These are phyloP conservation scores for Apiospora hydei DNA, from an alignment of 2,329 filamentous ascomycete genomes.

Conservation along the genomic window DNA sequence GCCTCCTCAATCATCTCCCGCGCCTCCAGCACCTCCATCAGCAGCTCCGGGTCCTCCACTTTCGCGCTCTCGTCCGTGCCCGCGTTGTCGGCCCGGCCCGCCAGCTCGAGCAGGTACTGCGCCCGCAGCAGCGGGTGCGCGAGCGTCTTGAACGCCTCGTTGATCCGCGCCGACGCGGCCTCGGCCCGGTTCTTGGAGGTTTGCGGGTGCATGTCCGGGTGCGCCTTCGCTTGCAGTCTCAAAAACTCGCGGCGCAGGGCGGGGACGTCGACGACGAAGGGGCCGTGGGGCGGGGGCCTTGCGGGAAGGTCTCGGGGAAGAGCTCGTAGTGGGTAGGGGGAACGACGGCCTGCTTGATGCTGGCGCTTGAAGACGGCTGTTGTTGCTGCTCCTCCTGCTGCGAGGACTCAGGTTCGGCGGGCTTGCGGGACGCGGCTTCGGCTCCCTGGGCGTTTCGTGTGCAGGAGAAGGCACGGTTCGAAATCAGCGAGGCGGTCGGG, in stretches of 20 bases:
- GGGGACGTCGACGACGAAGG: slow-evolving; percentile 76
- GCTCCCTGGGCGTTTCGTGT: too few relatives aligned
- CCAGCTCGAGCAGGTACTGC: slow-evolving; percentile 79
- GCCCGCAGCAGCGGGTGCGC: slow-evolving; percentile 79
- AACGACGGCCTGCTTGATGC: background rate
- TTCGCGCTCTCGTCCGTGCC: slow-evolving; percentile 79
- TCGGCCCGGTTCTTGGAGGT: slow-evolving; percentile 69
- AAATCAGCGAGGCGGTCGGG: background rate
- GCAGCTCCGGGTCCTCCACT: slow-evolving; percentile 70
- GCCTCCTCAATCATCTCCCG: slow-evolving; percentile 79
- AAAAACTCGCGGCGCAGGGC: slow-evolving; percentile 86
- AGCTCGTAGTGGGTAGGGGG: slow-evolving; percentile 79
- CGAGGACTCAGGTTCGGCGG: background rate
- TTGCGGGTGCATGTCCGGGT: slow-evolving; percentile 73
- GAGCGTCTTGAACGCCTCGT: slow-evolving; percentile 90
- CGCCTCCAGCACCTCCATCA: slow-evolving; percentile 83
- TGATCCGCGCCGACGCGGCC: slow-evolving; percentile 81
- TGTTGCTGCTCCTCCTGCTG: background rate
- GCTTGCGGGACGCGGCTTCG: slow-evolving; percentile 5
- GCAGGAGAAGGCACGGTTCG: background rate
- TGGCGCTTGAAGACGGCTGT: background rate
- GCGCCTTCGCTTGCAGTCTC: slow-evolving; percentile 76
- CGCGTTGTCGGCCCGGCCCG: slow-evolving; percentile 72
- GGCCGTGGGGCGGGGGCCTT: slow-evolving; percentile 79
- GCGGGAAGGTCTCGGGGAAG: slow-evolving; percentile 81